Evolutionary conservation across 768 basidiomycete genomes (phyloP).

Genomic region (Leccinum ochraceum): DNA sequence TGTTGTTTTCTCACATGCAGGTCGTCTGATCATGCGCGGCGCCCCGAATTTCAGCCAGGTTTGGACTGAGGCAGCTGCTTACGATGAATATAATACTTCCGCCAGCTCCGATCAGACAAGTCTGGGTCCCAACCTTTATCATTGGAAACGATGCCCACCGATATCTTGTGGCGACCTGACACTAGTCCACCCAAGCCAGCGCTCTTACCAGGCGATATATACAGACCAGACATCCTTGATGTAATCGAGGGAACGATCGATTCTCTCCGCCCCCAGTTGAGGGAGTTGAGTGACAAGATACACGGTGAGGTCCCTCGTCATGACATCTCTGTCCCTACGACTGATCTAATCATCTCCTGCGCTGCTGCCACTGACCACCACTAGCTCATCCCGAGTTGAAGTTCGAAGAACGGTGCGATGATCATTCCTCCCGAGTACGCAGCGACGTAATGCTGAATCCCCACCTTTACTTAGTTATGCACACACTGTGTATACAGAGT

Average conservation of each 20-base stretch:
- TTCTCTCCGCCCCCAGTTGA: conserved; percentile 54
- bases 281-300: conserved; percentile 69
- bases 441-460: conserved; percentile 41
- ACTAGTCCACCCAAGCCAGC: conserved; percentile 24
- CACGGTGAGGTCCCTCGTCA: conserved; percentile 46
- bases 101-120: background rate
- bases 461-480: conserved; percentile 50
- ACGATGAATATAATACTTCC: background rate
- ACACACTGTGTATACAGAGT: conserved; percentile 67
- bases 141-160: conserved; percentile 18
- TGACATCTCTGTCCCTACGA: background rate
- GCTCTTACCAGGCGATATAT: conserved; percentile 37
- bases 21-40: background rate
- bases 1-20: no score
- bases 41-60: background rate
- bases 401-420: conserved; percentile 56
- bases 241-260: conserved; percentile 59
- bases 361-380: background rate
- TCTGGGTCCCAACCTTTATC: background rate
- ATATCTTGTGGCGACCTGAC: conserved; percentile 44
- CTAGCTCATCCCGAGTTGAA: conserved; percentile 72
- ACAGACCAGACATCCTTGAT: conserved; percentile 58
- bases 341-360: conserved; percentile 4
- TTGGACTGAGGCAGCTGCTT: background rate
- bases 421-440: background rate